Base-by-base conservation (phyloP, 139 green algal species). In the Pedinophyceae sp. region DNA sequence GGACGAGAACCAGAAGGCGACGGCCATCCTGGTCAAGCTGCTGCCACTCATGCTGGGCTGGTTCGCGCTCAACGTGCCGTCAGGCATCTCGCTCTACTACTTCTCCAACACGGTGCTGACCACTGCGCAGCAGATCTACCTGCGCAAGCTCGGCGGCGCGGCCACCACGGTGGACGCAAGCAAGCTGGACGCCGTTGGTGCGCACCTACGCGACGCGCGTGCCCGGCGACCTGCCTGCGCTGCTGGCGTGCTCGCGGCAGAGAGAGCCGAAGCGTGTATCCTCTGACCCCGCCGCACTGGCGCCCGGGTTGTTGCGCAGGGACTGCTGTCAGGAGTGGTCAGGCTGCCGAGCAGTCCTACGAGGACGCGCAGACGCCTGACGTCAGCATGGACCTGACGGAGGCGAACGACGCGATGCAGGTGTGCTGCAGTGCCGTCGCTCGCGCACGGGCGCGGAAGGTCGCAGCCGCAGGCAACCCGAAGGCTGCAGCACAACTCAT, bases 41-140 rank as follows among this genome's bases (percentile, higher is more conserved):
- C 65, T 94, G 62, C 86, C 86, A 16, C 68, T 94, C 39, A 89
- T 90, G 78, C 48, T 93, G 10, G 85, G 82, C 52, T 95, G 71
- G 67, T 94, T 95, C 63, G 57, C 82, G 7, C 72, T 95, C 27
- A 88, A 86, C 60, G 72, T 95, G 30, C 86, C 86, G 7, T 71
- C 65, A 17, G 86, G 85, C 16, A 74, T 95, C 28, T 70, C 73
- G 28, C 71, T 95, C 25, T 95, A 95, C 72, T 95, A 93, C 72
- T 77, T 94, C 17, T 58, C 65, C 47, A 95, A 95, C 67, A 89
- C 76, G 19, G 49, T 79, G 2, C 51, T 94, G 22, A 85, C 80
- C 28, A 75, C 62, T 4, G 51, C 55, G 2, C 63, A 77, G 40
- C 77, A 86, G 61, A 43, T 82, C 4, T 86, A 76, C 66, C 70